These are phyloP conservation scores for Diaporthe sp. DNA, from an alignment of 2,329 filamentous ascomycete genomes.

Conservation along the genomic window DNA sequence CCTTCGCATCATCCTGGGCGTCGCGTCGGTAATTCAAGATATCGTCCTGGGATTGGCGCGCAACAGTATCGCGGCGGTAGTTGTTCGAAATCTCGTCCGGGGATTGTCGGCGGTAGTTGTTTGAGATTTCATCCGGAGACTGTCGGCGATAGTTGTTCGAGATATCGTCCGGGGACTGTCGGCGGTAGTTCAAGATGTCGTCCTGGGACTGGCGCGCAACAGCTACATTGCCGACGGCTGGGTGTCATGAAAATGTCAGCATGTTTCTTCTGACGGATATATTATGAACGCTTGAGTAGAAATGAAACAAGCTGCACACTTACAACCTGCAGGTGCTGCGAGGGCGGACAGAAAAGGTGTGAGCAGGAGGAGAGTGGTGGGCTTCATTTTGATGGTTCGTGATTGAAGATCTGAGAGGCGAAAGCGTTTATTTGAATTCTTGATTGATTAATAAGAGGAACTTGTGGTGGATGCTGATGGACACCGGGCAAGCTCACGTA, in stretches of 20 bases:
- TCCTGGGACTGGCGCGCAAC: not conserved
- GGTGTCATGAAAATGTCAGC: not conserved
- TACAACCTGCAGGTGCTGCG: not conserved
- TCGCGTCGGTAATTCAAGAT: not conserved
- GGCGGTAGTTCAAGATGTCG: not conserved
- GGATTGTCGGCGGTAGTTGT: not conserved
- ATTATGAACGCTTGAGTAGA: rapidly evolving
- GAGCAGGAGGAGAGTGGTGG: not conserved
- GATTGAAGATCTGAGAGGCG: not conserved
- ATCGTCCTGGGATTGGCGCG: not conserved
- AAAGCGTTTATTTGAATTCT: not conserved
- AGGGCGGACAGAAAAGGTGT: not conserved
- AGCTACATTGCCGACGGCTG: not conserved
- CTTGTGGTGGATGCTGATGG: not conserved
- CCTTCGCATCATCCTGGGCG: no score
- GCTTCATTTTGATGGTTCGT: not conserved
- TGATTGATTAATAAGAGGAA: not conserved
- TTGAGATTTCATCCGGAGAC: not conserved
- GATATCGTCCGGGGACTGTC: not conserved
- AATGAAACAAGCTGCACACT: not conserved
- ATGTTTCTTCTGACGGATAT: not conserved
- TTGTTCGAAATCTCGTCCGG: not conserved
- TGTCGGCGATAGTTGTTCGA: not conserved
- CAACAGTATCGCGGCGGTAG: not conserved
- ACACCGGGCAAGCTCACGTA: not conserved